phyloP scores from a whole-genome alignment of 495 filamentous ascomycete species.

The Hypoxylon trugodes region DNA sequence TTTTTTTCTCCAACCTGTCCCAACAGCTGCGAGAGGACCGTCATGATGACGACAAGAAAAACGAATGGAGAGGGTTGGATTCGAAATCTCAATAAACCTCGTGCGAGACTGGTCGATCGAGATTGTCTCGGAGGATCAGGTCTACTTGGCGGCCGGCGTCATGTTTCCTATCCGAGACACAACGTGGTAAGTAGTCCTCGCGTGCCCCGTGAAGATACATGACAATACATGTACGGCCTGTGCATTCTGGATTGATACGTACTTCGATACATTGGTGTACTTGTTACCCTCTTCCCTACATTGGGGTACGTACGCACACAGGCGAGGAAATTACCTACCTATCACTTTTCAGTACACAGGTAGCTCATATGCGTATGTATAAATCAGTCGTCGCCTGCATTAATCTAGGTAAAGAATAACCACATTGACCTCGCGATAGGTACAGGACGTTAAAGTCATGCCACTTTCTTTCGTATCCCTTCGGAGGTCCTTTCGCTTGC shows the following conservation, averaged over 20 bases:
- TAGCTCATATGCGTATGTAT: constrained; percentile 5
- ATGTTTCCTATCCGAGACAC: constrained; percentile 36
- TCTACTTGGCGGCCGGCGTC: constrained; percentile 23
- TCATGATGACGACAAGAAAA: constrained; percentile 34
- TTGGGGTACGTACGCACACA: constrained; percentile 12
- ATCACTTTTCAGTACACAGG: constrained; percentile 8
- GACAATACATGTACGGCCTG: not conserved
- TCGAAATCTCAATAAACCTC: constrained; percentile 36
- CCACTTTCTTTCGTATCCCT: not conserved
- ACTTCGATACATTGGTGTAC: constrained; percentile 19
- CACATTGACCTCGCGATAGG: constrained; percentile 3
- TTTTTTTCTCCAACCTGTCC: constrained; percentile 8
- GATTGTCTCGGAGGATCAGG: constrained; percentile 33
- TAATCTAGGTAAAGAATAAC: constrained; percentile 3
- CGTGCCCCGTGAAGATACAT: constrained; percentile 24
- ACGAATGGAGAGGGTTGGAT: constrained; percentile 21
- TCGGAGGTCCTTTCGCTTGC: not conserved
- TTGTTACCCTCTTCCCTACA: constrained; percentile 21
- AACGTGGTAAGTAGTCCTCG: constrained; percentile 40
- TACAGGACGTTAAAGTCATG: constrained; percentile 9
- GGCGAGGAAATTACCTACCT: constrained; percentile 1
- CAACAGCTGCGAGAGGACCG: constrained; percentile 9
- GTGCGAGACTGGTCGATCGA: constrained; percentile 33
- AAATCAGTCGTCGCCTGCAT: constrained; percentile 1
- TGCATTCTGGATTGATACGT: constrained; percentile 6